These are phyloP conservation scores for Nannochloropsis oceanica DNA, from an alignment of 108 stramenopile genomes.

Conservation along the genomic window DNA sequence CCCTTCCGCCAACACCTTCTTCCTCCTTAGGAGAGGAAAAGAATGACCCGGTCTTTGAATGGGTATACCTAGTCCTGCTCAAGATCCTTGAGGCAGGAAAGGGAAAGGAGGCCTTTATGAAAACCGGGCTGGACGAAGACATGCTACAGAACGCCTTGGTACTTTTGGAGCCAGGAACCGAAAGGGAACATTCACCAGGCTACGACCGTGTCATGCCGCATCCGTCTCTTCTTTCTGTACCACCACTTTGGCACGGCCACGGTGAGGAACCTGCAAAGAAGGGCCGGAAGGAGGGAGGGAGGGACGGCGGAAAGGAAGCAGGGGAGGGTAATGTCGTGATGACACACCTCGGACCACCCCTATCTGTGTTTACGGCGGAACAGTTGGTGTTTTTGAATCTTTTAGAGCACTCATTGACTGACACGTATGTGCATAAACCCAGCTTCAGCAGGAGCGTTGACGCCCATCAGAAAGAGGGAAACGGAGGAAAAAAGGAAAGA, in stretches of 20 bases:
- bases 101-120: background rate
- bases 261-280: background rate
- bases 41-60: slow-evolving; percentile 22
- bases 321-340: background rate
- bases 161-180: background rate
- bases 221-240: too few species aligned
- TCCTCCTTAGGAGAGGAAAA: background rate
- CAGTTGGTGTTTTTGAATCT: slow-evolving; percentile 19
- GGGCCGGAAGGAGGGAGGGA: background rate
- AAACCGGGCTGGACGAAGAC: background rate
- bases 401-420: slow-evolving; percentile 2
- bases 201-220: too few species aligned
- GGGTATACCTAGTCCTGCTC: slow-evolving; percentile 15
- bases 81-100: background rate
- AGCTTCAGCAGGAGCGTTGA: too few species aligned
- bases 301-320: background rate
- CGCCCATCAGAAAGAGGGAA: too few species aligned
- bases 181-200: too few species aligned
- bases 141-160: background rate
- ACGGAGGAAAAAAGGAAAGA: too few species aligned
- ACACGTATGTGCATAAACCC: background rate
- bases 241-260: background rate
- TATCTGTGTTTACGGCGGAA: slow-evolving; percentile 21
- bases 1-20: background rate
- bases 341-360: background rate